Evolutionary conservation across 208 protist species (phyloP).

Genomic region (Acanthamoeba sp.): DNA sequence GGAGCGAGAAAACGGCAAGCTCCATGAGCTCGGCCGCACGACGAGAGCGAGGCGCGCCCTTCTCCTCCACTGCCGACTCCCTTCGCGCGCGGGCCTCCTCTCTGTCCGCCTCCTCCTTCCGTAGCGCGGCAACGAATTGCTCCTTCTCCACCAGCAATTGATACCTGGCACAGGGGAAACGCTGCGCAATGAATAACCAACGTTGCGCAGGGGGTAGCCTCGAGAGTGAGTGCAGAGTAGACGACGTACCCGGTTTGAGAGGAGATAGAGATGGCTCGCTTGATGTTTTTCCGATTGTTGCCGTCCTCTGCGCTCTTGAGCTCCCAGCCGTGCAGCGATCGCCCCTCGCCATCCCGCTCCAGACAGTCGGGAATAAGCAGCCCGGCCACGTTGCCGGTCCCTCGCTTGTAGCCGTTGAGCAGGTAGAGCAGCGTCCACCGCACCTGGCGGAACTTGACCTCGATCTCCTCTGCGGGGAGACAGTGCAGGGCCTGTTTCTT

Average conservation of each 20-base stretch:
- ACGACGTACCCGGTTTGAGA: background rate
- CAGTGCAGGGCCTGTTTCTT: conserved; percentile 46
- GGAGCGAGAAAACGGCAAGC: conserved; percentile 13
- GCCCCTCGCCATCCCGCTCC: conserved; percentile 7
- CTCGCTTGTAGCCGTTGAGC: conserved; percentile 36
- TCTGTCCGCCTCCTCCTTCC: background rate
- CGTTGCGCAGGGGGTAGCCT: no score
- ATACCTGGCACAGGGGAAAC: background rate
- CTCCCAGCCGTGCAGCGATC: conserved; percentile 61
- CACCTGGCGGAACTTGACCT: conserved; percentile 46
- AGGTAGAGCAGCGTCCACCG: conserved; percentile 62
- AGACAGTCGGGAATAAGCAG: conserved; percentile 23
- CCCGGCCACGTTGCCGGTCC: background rate
- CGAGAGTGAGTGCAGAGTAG: no score
- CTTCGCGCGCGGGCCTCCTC: background rate
- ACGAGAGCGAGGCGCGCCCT: background rate
- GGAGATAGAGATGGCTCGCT: conserved; percentile 12
- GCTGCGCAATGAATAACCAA: background rate
- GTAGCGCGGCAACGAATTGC: background rate
- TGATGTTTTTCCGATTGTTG: conserved; percentile 23
- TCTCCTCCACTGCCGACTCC: background rate
- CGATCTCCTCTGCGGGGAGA: conserved; percentile 9
- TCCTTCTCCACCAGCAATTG: background rate
- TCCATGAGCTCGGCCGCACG: background rate
- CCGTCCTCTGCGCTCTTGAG: background rate